Percentiles rank a stretch among this genome's conserved stretches.
Conservation (phyloP, 2,329 filamentous ascomycete species). For the Sclerotinia nivalis region DNA sequence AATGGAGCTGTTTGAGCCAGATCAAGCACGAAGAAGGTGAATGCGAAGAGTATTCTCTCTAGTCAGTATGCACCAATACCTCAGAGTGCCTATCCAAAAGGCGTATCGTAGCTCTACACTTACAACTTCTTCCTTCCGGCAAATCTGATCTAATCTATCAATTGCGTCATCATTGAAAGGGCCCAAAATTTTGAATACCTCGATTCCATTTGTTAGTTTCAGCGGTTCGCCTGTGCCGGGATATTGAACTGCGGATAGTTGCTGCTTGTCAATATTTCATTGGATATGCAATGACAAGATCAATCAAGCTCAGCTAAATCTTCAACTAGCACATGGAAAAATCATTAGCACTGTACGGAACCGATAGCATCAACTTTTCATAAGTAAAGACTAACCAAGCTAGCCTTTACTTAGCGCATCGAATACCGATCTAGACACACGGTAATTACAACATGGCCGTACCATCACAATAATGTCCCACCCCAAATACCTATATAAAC, state of each 20-base stretch:
- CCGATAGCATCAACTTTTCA: background rate
- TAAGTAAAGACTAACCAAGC: background rate
- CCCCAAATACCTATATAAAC: background rate
- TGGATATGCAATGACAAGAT: too few species aligned
- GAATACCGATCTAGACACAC: background rate
- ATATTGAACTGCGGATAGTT: accelerated
- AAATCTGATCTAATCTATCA: too few species aligned
- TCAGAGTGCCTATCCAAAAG: too few species aligned
- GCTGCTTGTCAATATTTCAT: background rate
- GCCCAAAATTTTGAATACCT: too few species aligned
- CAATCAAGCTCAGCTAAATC: background rate
- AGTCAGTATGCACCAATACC: too few species aligned
- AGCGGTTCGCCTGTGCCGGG: background rate
- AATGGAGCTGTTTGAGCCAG: background rate
- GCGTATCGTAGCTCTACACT: too few species aligned
- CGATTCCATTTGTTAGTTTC: background rate
- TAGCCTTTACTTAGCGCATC: too few species aligned
- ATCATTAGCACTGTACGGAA: background rate
- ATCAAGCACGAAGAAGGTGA: background rate
- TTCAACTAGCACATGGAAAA: background rate
- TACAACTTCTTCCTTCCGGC: too few species aligned
- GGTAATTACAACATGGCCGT: background rate
- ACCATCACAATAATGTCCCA: background rate
- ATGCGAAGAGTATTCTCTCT: too few species aligned
- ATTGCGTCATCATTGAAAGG: too few species aligned